phyloP scores from a whole-genome alignment of 768 basidiomycete genomes.

The Pleurotus ostreatus region DNA sequence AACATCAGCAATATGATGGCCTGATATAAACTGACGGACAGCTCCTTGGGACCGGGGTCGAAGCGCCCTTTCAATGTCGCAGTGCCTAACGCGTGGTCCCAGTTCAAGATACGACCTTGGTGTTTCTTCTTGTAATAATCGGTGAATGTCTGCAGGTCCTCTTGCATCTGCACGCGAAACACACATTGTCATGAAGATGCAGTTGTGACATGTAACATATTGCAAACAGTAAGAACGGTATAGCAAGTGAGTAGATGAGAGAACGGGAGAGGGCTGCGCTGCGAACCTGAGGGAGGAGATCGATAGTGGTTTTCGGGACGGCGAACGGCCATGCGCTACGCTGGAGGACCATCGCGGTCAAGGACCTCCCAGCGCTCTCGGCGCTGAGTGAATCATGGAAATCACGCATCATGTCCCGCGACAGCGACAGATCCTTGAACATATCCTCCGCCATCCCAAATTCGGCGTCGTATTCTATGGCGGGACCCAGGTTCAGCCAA shows the following conservation, averaged over 20 bases:
- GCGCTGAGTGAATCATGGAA: slow-evolving; percentile 46
- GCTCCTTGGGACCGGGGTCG: slow-evolving; percentile 68
- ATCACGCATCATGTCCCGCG: slow-evolving; percentile 66
- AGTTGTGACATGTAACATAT: too few species aligned
- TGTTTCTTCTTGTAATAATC: slow-evolving; percentile 79
- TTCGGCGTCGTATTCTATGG: slow-evolving; percentile 86
- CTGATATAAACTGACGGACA: slow-evolving; percentile 89
- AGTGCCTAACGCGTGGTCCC: slow-evolving; percentile 86
- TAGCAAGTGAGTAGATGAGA: not conserved
- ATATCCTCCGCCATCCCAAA: slow-evolving; percentile 93
- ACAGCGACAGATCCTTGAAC: slow-evolving; percentile 87
- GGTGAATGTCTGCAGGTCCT: slow-evolving; percentile 57
- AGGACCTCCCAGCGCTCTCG: slow-evolving; percentile 38
- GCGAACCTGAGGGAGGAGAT: slow-evolving; percentile 49
- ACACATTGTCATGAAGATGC: too few species aligned
- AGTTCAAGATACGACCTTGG: slow-evolving; percentile 69
- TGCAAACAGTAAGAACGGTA: not conserved
- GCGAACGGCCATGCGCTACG: slow-evolving; percentile 86
- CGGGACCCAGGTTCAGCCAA: not conserved
- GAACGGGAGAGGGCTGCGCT: not conserved
- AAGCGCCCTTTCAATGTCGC: slow-evolving; percentile 74
- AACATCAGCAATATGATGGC: slow-evolving; percentile 83
- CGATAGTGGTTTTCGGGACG: slow-evolving; percentile 42
- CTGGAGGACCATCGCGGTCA: slow-evolving; percentile 82
- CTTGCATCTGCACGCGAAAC: slow-evolving; percentile 56